These are phyloP conservation scores for Chaetomium strumarium DNA, from an alignment of 2,329 filamentous ascomycete species.

Conservation along the genomic window DNA sequence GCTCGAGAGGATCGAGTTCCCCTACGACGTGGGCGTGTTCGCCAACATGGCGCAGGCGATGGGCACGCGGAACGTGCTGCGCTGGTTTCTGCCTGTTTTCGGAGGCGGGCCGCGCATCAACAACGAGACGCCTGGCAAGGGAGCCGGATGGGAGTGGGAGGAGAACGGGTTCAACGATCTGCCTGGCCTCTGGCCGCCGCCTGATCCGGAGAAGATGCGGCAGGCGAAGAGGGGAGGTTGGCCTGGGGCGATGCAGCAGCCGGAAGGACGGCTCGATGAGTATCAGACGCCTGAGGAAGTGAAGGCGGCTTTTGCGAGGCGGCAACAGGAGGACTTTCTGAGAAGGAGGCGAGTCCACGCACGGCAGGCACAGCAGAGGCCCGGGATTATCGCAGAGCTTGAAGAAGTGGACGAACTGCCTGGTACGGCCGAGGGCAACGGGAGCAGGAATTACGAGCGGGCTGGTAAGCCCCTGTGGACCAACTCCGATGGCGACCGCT, in stretches of 20 bases:
- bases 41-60: slow-evolving; percentile 69
- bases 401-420: slow-evolving; percentile 43
- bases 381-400: slow-evolving; percentile 42
- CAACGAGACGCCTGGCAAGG: slow-evolving; percentile 31
- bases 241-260: slow-evolving; percentile 31
- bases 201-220: slow-evolving; percentile 55
- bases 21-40: slow-evolving; percentile 74
- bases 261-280: slow-evolving; percentile 7
- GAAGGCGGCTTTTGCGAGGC: slow-evolving; percentile 43
- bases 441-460: slow-evolving; percentile 26
- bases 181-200: slow-evolving; percentile 56
- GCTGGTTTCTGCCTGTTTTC: slow-evolving; percentile 63
- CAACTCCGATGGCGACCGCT: slow-evolving; percentile 67
- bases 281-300: slow-evolving; percentile 39
- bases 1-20: slow-evolving; percentile 68
- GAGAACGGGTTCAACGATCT: slow-evolving; percentile 72
- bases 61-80: slow-evolving; percentile 58
- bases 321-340: slow-evolving; percentile 44
- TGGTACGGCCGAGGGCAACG: slow-evolving; percentile 21
- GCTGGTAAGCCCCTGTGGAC: slow-evolving; percentile 59
- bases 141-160: slow-evolving; percentile 57
- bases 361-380: slow-evolving; percentile 24
- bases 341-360: slow-evolving; percentile 27
- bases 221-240: slow-evolving; percentile 34
- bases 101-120: slow-evolving; percentile 44